Percentiles rank a stretch among this genome's conserved stretches.
These are phyloP conservation scores for Echria macrotheca DNA, from an alignment of 495 filamentous ascomycete genomes.

Conservation along the genomic window DNA sequence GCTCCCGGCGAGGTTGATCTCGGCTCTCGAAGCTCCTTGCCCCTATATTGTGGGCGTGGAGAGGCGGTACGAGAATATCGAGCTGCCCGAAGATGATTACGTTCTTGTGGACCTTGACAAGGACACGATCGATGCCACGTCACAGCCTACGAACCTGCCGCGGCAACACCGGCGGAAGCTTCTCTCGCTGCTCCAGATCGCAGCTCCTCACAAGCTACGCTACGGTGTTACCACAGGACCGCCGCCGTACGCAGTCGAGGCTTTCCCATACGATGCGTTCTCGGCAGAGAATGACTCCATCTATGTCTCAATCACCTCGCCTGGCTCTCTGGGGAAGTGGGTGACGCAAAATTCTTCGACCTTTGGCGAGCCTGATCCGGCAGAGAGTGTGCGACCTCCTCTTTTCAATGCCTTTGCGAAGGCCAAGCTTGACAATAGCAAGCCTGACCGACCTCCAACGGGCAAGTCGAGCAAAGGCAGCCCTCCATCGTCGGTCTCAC, in stretches of 20 bases:
- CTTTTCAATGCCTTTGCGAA: conserved; percentile 91
- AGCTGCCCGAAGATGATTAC: conserved; percentile 94
- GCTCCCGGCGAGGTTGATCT: conserved; percentile 78
- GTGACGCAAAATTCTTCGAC: conserved; percentile 81
- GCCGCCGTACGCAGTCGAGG: conserved; percentile 88
- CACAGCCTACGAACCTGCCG: conserved; percentile 67
- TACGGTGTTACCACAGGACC: conserved; percentile 83
- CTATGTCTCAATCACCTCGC: conserved; percentile 62
- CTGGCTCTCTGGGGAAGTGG: conserved; percentile 73
- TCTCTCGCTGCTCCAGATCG: conserved; percentile 76
- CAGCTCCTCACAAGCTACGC: conserved; percentile 82
- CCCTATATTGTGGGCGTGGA: conserved; percentile 97
- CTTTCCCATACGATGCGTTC: conserved; percentile 84
- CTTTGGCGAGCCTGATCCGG: conserved; percentile 65
- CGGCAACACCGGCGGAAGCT: conserved; percentile 88
- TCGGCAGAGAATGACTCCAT: conserved; percentile 78
- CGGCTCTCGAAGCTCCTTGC: conserved; percentile 89
- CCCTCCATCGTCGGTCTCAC: conserved; percentile 82
- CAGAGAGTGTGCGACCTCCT: conserved; percentile 34
- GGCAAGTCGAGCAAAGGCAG: conserved; percentile 69
- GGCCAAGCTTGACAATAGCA: conserved; percentile 59
- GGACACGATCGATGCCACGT: conserved; percentile 77
- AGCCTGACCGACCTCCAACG: conserved; percentile 72
- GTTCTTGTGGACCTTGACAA: conserved; percentile 90
- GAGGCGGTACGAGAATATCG: conserved; percentile 83